A percentile compares a stretch with the other conserved stretches of the same genome.
phyloP scores from a whole-genome alignment of 306 rosid genomes.

The Oxytropis ochrocephala region DNA sequence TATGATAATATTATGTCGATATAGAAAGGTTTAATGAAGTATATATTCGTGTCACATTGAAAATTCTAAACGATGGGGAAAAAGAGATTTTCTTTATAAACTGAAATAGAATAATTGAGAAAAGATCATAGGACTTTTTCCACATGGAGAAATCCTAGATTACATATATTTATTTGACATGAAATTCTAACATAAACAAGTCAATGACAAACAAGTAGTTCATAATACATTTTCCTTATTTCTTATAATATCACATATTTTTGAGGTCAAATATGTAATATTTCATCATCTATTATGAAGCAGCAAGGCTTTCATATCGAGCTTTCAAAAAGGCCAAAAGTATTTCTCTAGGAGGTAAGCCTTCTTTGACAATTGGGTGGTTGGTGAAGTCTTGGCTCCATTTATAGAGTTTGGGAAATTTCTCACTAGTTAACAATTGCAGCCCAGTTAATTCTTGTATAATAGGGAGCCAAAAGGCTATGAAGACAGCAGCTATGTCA shows the following conservation, averaged over 20 bases:
- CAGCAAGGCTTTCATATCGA: background rate
- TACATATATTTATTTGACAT: background rate
- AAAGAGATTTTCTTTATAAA: background rate
- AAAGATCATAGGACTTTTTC: too few species aligned
- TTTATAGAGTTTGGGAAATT: slow-evolving; percentile 25
- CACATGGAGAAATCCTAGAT: background rate
- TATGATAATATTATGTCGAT: too few species aligned
- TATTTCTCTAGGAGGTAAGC: slow-evolving; percentile 20
- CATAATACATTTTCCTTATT: background rate
- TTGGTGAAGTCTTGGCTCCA: slow-evolving; percentile 33
- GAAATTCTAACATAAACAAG: background rate
- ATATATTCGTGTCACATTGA: too few species aligned
- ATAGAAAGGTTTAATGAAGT: too few species aligned
- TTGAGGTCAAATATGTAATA: too few species aligned
- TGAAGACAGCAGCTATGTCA: slow-evolving; percentile 29
- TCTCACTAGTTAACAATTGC: slow-evolving; percentile 21
- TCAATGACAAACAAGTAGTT: background rate
- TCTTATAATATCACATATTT: background rate
- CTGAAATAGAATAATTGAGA: too few species aligned
- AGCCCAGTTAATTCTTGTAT: slow-evolving; percentile 27
- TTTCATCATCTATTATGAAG: slow-evolving; percentile 14
- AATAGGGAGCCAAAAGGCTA: slow-evolving; percentile 31
- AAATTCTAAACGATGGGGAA: background rate
- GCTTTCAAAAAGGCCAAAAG: background rate
- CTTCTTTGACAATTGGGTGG: slow-evolving; percentile 18